Conservation (phyloP, 345 rosid genomes). For the Clarkia xantiana region DNA sequence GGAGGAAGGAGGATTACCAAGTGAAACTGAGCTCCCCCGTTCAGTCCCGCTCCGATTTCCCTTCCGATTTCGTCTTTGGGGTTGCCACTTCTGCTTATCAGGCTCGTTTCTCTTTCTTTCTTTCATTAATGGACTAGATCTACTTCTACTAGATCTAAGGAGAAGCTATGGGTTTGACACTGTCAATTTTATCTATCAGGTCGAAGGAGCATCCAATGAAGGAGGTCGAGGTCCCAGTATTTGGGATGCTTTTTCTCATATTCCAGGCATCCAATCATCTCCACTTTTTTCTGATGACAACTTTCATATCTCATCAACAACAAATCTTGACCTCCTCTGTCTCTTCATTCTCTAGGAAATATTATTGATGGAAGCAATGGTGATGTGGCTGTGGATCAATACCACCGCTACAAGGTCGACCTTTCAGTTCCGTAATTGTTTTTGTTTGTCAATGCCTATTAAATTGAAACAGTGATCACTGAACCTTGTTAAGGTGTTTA, state of each 20-base stretch:
- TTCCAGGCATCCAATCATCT: constrained; percentile 24
- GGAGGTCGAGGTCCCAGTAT: constrained; percentile 70
- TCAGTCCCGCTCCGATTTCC: constrained; percentile 28
- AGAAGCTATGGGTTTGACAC: background rate
- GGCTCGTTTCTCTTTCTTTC: constrained; percentile 11
- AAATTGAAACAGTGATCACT: no score
- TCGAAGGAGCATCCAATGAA: constrained; percentile 76
- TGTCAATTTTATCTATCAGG: constrained; percentile 26
- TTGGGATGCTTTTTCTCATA: constrained; percentile 76
- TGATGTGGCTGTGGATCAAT: constrained; percentile 67
- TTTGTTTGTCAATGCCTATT: no score
- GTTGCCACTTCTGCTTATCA: constrained; percentile 57
- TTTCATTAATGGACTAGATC: background rate
- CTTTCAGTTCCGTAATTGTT: background rate
- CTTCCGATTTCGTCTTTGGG: constrained; percentile 40
- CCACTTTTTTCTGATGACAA: background rate
- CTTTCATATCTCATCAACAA: background rate
- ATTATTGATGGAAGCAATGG: constrained; percentile 59
- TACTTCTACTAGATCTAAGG: no score
- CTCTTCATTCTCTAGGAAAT: constrained; percentile 26
- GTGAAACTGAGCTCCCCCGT: no score
- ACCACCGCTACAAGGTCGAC: constrained; percentile 61
- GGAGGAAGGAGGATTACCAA: no score
- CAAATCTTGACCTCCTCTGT: background rate
- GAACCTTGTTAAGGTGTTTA: no score